Conservation (phyloP, 768 basidiomycete genomes). For the Tricholoma furcatifolium region DNA sequence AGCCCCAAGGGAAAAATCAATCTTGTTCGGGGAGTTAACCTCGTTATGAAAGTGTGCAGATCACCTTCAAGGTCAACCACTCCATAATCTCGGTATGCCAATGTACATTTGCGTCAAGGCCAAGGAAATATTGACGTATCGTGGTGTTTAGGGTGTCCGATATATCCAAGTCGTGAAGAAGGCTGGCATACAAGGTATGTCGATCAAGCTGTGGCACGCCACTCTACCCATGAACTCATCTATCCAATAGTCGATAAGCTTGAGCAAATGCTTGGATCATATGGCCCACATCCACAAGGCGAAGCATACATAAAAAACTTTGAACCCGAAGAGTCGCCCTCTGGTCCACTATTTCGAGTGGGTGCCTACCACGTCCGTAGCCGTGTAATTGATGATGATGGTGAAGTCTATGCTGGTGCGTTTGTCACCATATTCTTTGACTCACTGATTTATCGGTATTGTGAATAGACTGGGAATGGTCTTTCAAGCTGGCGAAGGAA, state of each 20-base stretch:
- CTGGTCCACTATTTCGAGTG: conserved; percentile 81
- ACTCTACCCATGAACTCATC: not conserved
- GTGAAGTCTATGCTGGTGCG: conserved; percentile 74
- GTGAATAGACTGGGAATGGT: conserved; percentile 79
- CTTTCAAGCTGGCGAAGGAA: conserved; percentile 89
- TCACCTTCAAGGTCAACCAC: conserved; percentile 86
- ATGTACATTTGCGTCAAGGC: not conserved
- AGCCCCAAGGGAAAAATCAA: conserved; percentile 16
- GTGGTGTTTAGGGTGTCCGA: conserved; percentile 58
- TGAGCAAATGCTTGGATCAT: conserved; percentile 94
- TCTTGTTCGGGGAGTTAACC: conserved; percentile 1
- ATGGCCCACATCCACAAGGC: conserved; percentile 68
- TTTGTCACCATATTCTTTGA: conserved; percentile 5
- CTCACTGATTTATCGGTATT: not conserved
- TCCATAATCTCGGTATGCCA: conserved; percentile 76
- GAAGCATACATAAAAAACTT: conserved; percentile 76
- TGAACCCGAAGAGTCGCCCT: conserved; percentile 66
- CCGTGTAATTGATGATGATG: conserved; percentile 88
- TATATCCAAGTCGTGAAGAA: conserved; percentile 91
- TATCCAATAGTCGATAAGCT: conserved; percentile 74
- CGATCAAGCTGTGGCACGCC: no score
- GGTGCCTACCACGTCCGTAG: conserved; percentile 79
- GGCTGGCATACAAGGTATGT: conserved; percentile 65
- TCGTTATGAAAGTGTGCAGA: conserved; percentile 56
- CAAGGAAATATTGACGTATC: conserved; percentile 8